Evolutionary conservation across 257 asterid species (phyloP), one percentile per base, ranked within the genome.

Genomic region (Marsdenia floribunda): DNA sequence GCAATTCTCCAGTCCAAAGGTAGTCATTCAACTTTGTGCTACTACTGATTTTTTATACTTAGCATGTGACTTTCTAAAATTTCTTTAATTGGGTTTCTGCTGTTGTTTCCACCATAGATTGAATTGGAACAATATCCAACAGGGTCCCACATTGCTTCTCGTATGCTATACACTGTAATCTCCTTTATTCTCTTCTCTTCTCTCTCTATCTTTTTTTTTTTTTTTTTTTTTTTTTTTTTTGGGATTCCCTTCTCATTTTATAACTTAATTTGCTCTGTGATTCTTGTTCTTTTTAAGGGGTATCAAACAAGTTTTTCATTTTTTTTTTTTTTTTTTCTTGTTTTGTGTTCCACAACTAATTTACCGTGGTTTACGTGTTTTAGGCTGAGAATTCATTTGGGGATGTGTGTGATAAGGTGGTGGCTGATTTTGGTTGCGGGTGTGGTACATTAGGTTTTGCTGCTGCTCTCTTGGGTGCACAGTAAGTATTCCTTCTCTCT

Each of bases 371-470:
- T 35, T 67, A 6, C 24, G 49, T 44, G 35, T 40, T 78, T 76
- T 76, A 92, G 96, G 98, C 98, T 50, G 98, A 90, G 75, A 93
- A 85, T 74, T 92, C 97, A 35, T 94, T 78, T 79, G 99, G 90
- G 82, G 98, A 94, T 85, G 92, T 94, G 78, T 80, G 82, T 24
- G 81, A 81, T 83, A 94, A 92, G 78, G 96, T 90, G 70, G 99
- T 94, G 63, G 98, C 96, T 9, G 99, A 94, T 88, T 92, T 94
- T 81, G 99, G 99, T 58, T 92, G 99, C 81, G 99, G 99, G 19
- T 92, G 96, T 70, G 98, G 99, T 80, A 90, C 99, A 21, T 86
- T 92, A 40, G 97, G 99, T 78, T 82, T 94, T 79, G 98, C 96
- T 73, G 97, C 99, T 82, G 93, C 81, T 71, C 96, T 94, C 76